A percentile compares a stretch with the other conserved stretches of the same genome.
Evolutionary conservation across 2,329 filamentous ascomycete species (phyloP).

Genomic region (Hymenoscyphus fraxineus): DNA sequence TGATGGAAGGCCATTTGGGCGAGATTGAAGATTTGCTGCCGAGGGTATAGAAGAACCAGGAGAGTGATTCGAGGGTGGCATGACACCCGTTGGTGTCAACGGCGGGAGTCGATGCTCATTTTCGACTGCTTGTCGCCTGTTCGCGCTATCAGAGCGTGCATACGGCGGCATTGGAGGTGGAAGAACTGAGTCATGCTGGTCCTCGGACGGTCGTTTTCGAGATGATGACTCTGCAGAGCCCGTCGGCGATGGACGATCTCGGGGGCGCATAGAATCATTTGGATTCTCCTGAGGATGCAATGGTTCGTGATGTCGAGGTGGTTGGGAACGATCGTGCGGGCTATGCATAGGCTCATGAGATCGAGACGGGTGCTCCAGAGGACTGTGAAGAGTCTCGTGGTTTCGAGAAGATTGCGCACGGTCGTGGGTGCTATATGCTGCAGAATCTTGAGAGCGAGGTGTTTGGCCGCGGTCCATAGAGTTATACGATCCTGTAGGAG

Average conservation of each 20-base stretch:
- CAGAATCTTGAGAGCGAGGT: slow-evolving; percentile 19
- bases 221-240: slow-evolving; percentile 18
- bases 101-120: slow-evolving; percentile 35
- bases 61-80: slow-evolving; percentile 31
- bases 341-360: slow-evolving; percentile 7
- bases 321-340: slow-evolving; percentile 3
- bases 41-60: slow-evolving; percentile 33
- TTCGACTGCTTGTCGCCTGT: slow-evolving; percentile 30
- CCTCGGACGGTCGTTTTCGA: slow-evolving; percentile 31
- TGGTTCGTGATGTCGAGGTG: background rate
- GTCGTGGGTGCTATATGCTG: slow-evolving; percentile 2
- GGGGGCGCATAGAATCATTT: background rate
- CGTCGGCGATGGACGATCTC: background rate
- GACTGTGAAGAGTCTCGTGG: background rate
- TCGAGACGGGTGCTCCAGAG: background rate
- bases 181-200: slow-evolving; percentile 35
- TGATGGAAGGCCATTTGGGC: slow-evolving; percentile 24
- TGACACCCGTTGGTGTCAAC: slow-evolving; percentile 28
- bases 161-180: slow-evolving; percentile 36
- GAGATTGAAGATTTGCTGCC: slow-evolving; percentile 30
- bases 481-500: slow-evolving; percentile 33
- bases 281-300: background rate
- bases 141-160: slow-evolving; percentile 26
- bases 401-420: background rate
- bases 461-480: slow-evolving; percentile 20